phyloP scores from a whole-genome alignment of 129 eudicot genomes.

The Ambrosia artemisiifolia region DNA sequence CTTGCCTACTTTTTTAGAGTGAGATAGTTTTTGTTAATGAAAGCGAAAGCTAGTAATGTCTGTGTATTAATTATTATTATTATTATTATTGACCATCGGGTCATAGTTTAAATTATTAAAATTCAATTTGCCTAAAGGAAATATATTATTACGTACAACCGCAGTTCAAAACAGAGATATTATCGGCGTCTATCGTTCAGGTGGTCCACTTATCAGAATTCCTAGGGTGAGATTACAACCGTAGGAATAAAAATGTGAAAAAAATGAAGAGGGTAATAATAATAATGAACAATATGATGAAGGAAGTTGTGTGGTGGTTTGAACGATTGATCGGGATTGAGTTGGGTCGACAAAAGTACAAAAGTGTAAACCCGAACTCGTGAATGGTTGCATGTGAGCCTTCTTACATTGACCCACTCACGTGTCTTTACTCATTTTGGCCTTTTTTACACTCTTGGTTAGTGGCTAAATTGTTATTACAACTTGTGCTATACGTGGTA shows the following conservation, averaged over 20 bases:
- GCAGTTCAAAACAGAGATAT: no score
- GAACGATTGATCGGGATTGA: slow-evolving; percentile 22
- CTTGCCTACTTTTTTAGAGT: no score
- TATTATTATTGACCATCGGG: no score
- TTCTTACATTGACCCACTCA: slow-evolving; percentile 69
- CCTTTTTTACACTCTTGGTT: slow-evolving; percentile 17
- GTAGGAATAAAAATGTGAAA: background rate
- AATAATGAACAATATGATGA: background rate
- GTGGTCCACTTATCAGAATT: background rate
- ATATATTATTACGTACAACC: no score
- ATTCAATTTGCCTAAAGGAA: no score
- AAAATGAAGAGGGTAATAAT: background rate
- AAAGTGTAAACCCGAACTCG: slow-evolving; percentile 42
- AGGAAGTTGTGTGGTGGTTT: slow-evolving; percentile 6
- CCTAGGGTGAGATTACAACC: background rate
- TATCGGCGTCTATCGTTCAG: no score
- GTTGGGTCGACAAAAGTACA: slow-evolving; percentile 50
- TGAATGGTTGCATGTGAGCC: slow-evolving; percentile 70
- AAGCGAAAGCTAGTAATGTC: no score
- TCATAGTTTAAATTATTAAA: no score
- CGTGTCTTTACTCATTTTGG: slow-evolving; percentile 47
- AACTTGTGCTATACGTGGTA: slow-evolving; percentile 30
- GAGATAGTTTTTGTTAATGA: no score
- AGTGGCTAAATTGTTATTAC: slow-evolving; percentile 7
- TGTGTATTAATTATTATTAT: no score